Percentiles rank a stretch among this genome's conserved stretches.
Evolutionary conservation across 202 grass and related monocot genomes (phyloP).

Genomic region (Zizania palustris): DNA sequence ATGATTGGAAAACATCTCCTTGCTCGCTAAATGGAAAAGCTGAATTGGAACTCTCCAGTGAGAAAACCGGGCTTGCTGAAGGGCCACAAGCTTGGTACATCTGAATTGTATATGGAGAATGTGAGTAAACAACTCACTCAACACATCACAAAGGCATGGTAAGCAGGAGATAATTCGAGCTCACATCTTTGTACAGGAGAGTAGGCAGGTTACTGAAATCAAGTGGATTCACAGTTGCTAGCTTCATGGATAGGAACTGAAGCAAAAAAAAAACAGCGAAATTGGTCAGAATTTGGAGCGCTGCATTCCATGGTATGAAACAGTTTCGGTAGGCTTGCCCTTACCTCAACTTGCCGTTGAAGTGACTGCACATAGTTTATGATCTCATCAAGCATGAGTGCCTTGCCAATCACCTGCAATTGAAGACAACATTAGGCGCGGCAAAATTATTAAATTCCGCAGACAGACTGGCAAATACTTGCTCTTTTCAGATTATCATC

Average conservation of each 20-base stretch:
- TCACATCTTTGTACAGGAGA: conserved; percentile 75
- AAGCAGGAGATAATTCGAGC: conserved; percentile 17
- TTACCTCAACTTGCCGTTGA: conserved; percentile 79
- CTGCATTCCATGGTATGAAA: background rate
- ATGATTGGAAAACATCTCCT: conserved; percentile 55
- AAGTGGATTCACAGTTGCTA: conserved; percentile 71
- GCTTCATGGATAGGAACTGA: conserved; percentile 90
- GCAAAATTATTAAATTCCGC: conserved; percentile 4
- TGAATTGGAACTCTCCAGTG: conserved; percentile 52
- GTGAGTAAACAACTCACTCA: conserved; percentile 19
- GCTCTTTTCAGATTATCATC: background rate
- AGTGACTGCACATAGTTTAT: conserved; percentile 84
- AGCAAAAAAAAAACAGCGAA: conserved; percentile 2
- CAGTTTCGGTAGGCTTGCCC: background rate
- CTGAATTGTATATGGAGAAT: conserved; percentile 35
- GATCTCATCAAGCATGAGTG: conserved; percentile 84
- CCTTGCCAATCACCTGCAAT: conserved; percentile 74
- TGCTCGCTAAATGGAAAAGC: conserved; percentile 49
- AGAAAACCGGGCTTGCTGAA: conserved; percentile 53
- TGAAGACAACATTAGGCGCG: background rate
- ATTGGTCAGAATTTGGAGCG: conserved; percentile 17
- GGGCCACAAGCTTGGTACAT: conserved; percentile 61
- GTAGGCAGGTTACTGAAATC: conserved; percentile 69
- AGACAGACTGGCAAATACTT: background rate
- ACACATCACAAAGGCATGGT: background rate